Base-by-base conservation (phyloP, 2,329 filamentous ascomycete species). In the Aspergillus puulaauensis region DNA sequence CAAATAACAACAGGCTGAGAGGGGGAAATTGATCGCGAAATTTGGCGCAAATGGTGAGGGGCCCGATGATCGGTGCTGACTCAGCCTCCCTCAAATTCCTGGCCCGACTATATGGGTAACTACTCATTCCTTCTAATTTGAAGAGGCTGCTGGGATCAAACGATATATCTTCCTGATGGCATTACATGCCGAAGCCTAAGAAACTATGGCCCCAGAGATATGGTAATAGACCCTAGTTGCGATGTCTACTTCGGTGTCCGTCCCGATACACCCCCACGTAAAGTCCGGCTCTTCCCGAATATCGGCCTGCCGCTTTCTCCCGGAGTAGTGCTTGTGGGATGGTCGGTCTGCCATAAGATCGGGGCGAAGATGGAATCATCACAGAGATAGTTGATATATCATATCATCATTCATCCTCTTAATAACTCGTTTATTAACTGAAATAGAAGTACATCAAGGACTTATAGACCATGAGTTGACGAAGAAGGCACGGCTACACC, bases 251-350 rank as follows among this genome's bases (percentile, higher is more conserved):
- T 31, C 27, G 27, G 27, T 27, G 24, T 9, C 24, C 24, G 9
- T 27, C 24, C 24, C 24, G 24, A 27, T 27, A 15, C 33, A 54
- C 56, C 56, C 51, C 51, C 56, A 58, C 56, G 51, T 39, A 45
- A 54, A 46, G 49, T 40, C 56, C 56, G 56, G 51, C 56, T 44
- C 56, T 46, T 51, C 51, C 56, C 56, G 51, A 54, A 50, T 33
- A 51, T 54, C 56, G 40, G 51, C 45, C n/a, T 54, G 9, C 24
- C 39, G 40, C 15, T n/a, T 12, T 44, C 17, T 19, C 17, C 11
- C 43, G 14, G 37, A n/a, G 35, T 5, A 14, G 12, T 4, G n/a
- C 6, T 48, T 44, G 44, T n/a, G 14, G 39, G 49, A 43, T 40
- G 35, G 6, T 50, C 21, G 37, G 48, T 51, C 21, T 41, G 40